Percentiles rank a stretch among this genome's conserved stretches.
phyloP scores from a whole-genome alignment of 768 basidiomycete genomes.

The Exidia glandulosa region DNA sequence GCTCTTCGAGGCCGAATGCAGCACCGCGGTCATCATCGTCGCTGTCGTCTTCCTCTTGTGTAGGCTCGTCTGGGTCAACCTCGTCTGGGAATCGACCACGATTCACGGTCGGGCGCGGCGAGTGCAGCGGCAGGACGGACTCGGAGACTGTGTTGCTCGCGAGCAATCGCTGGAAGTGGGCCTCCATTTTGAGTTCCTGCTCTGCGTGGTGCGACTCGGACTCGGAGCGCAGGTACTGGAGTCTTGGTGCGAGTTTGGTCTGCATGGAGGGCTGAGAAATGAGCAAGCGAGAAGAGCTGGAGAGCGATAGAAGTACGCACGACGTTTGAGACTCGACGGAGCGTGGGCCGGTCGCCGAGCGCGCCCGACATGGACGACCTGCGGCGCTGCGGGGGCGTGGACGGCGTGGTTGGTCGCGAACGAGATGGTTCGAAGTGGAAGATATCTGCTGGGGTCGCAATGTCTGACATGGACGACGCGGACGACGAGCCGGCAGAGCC shows the following conservation, averaged over 20 bases:
- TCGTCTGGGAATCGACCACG: neutral
- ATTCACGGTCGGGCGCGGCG: neutral
- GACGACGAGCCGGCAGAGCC: neutral
- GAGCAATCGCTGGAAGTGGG: neutral
- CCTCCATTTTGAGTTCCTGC: neutral
- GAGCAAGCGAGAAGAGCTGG: neutral
- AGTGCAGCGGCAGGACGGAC: neutral
- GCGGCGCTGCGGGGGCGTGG: neutral
- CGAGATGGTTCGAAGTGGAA: neutral
- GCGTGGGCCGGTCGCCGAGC: neutral
- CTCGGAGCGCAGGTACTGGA: neutral
- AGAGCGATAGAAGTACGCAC: neutral
- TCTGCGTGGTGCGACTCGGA: neutral
- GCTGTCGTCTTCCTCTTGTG: neutral
- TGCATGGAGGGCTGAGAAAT: neutral
- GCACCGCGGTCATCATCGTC: neutral
- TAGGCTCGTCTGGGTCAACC: neutral
- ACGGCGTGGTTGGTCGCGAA: neutral
- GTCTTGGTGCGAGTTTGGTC: neutral
- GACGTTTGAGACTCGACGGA: neutral
- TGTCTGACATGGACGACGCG: neutral
- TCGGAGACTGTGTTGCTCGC: neutral
- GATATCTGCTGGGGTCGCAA: neutral
- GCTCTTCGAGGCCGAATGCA: neutral
- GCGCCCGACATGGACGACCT: neutral